Conservation (phyloP, 192 early-diverging fungal genomes). For the Dimargaris cristalligena region DNA sequence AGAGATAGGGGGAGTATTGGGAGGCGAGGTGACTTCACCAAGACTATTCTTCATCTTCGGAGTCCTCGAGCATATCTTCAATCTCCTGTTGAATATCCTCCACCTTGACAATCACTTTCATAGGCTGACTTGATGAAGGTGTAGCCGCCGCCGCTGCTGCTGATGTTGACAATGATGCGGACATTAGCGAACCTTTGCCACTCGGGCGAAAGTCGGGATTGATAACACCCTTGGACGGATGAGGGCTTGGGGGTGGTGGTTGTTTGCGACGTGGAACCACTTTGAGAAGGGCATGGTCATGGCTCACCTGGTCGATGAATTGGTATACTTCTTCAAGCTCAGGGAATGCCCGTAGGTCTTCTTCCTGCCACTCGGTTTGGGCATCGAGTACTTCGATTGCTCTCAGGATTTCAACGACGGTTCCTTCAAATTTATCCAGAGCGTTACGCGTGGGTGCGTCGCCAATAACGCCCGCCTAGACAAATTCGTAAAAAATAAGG, state of each 20-base stretch:
- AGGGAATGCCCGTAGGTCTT: background rate
- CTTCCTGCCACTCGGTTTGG: no score
- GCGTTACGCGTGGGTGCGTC: slow-evolving; percentile 39
- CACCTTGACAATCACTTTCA: slow-evolving; percentile 4
- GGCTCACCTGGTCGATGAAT: slow-evolving; percentile 1
- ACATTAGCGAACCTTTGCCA: no score
- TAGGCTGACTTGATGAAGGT: background rate
- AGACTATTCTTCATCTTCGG: slow-evolving; percentile 4
- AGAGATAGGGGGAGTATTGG: no score
- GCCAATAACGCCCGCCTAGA: slow-evolving; percentile 28
- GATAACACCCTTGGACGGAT: background rate
- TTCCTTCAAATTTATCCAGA: slow-evolving; percentile 34
- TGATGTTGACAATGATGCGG: no score
- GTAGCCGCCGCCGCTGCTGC: background rate
- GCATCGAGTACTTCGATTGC: background rate
- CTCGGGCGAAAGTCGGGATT: slow-evolving; percentile 4
- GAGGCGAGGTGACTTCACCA: no score
- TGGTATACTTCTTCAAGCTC: background rate
- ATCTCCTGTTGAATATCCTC: slow-evolving; percentile 5
- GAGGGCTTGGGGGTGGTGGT: background rate
- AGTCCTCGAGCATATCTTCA: slow-evolving; percentile 5
- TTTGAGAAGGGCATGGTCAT: background rate
- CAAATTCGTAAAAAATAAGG: slow-evolving; percentile 15
- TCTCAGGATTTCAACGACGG: slow-evolving; percentile 30
- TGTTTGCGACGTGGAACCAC: background rate